Base-by-base conservation (phyloP, 73 alveolate genomes). In the Breviolum minutum region DNA sequence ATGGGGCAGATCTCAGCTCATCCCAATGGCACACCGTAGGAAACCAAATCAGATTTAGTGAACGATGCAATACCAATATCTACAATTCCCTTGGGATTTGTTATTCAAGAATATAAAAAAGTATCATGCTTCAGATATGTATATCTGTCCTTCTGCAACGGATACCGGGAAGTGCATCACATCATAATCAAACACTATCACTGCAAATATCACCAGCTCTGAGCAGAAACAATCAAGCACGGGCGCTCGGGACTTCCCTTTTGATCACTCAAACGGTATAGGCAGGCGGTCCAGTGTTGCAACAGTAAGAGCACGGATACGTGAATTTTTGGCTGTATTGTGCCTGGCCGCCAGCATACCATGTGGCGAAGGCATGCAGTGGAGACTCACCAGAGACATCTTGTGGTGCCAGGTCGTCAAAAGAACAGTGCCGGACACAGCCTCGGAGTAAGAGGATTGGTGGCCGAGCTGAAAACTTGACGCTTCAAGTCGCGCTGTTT, bases 401-500 rank as follows among this genome's bases (percentile, higher is more conserved):
- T 63, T 12, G 76, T 0, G 97, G 97, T 79, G 87, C 87, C 63
- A 22, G 62, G 63, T 79, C 40, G 32, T 81, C 90, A 26, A 20
- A 90, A 69, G 88, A 71, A 63, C 97, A 90, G 63, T 90, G 97
- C 24, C 97, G 97, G 4, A 77, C 76, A 32, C 97, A 90, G 63
- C 93, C 93, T 84, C 40, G 12, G 69, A 14, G 61, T 29, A 60
- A 8, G 26, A 71, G 40, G 32, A 8, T 71, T 13, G 30, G 26
- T 13, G 81, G 26, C 0, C 32, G 27, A 40, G 54, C 54, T 26
- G 83, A 73, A 20, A 19, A 26, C 29, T 73, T 10, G 14, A 14
- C 29, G 29, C 40, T 12, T 73, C 54, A 11, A 10, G 14, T n/a
- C n/a, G 27, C 30, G 17, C 7, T 10, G 22, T 17, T 71, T 22